Evolutionary conservation across 2,329 filamentous ascomycete genomes (phyloP).

Genomic region (Diaporthe australafricana): DNA sequence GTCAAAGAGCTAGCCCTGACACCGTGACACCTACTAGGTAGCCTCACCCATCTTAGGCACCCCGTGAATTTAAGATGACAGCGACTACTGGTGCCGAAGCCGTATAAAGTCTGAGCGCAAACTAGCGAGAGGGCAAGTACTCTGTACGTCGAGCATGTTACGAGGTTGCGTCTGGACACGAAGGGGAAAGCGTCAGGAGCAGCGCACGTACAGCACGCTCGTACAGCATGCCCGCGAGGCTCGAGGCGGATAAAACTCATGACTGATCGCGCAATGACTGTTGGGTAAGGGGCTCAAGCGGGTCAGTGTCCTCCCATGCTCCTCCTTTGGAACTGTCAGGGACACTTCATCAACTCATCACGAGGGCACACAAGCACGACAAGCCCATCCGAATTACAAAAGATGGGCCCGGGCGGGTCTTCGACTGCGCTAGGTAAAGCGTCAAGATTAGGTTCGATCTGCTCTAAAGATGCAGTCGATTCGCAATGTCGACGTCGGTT

Average conservation of each 20-base stretch:
- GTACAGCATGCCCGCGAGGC: no score
- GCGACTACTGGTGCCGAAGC: background rate
- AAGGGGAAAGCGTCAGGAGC: constrained; percentile 9
- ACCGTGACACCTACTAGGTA: background rate
- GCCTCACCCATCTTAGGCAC: background rate
- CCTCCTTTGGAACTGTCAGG: background rate
- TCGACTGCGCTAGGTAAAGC: constrained; percentile 16
- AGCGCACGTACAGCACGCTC: constrained; percentile 5
- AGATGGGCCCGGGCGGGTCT: constrained; percentile 6
- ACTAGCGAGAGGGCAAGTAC: constrained; percentile 18
- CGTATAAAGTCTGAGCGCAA: constrained; percentile 22
- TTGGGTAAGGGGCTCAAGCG: constrained; percentile 15
- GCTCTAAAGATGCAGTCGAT: background rate
- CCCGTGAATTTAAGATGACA: constrained; percentile 18
- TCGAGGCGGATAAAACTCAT: background rate
- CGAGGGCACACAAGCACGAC: constrained; percentile 16
- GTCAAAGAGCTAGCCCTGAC: background rate
- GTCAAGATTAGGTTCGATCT: constrained; percentile 30
- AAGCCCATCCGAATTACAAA: constrained; percentile 20
- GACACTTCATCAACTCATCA: constrained; percentile 20
- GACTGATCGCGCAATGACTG: constrained; percentile 3
- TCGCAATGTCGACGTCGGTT: constrained; percentile 7
- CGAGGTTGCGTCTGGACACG: constrained; percentile 16
- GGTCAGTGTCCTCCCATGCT: constrained; percentile 4
- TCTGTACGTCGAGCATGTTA: constrained; percentile 18